Evolutionary conservation across 2,329 filamentous ascomycete genomes (phyloP).

Genomic region (Fusarium nanum): DNA sequence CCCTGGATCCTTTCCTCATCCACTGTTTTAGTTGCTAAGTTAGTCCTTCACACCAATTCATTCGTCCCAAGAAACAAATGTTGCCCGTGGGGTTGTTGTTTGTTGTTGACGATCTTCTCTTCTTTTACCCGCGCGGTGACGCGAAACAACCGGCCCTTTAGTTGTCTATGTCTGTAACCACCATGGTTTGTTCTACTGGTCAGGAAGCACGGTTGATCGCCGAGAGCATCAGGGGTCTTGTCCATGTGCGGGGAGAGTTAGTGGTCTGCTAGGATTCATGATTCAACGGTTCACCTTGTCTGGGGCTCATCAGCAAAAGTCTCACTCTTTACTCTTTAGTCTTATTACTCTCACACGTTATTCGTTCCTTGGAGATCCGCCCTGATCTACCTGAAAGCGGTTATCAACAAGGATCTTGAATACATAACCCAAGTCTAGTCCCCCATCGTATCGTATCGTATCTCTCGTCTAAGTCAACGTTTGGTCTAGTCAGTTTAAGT

Average conservation of each 20-base stretch:
- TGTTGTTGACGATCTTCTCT: conserved; percentile 3
- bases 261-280: background rate
- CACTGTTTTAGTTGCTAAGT: background rate
- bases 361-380: conserved; percentile 25
- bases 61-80: conserved; percentile 2
- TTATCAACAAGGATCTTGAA: conserved; percentile 12
- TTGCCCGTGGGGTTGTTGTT: background rate
- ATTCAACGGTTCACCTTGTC: conserved; percentile 24
- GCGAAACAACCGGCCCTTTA: conserved; percentile 39
- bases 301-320: conserved; percentile 35
- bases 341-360: conserved; percentile 18
- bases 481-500: conserved; percentile 1
- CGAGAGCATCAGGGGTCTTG: conserved; percentile 24
- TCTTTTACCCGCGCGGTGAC: conserved; percentile 42
- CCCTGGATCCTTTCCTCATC: conserved; percentile 18
- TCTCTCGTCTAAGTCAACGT: conserved; percentile 15
- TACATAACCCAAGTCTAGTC: conserved; percentile 16
- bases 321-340: conserved; percentile 7
- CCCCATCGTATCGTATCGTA: conserved; percentile 4
- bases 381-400: conserved; percentile 14
- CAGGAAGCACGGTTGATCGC: conserved; percentile 27
- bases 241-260: conserved; percentile 20
- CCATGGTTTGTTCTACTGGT: conserved; percentile 33
- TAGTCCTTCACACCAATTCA: background rate
- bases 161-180: conserved; percentile 34